Conservation (phyloP, 2,329 filamentous ascomycete species). For the Xylariomycetidae sp. region DNA sequence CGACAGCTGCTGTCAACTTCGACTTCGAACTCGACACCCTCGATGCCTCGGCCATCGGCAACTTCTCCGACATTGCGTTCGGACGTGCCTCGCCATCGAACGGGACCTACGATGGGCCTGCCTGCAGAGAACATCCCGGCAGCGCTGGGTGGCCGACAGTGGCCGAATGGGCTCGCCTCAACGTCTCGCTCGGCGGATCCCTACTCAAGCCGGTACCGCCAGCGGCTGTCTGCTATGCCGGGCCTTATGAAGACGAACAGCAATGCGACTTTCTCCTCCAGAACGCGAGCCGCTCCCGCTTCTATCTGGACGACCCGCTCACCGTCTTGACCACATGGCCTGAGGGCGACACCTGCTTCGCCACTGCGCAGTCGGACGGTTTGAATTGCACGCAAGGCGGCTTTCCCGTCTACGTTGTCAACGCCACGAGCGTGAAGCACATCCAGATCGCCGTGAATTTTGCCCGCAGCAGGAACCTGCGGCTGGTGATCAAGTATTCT, state of each 20-base stretch:
- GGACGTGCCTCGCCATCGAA: conserved; percentile 18
- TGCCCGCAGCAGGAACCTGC: conserved; percentile 31
- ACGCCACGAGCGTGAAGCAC: conserved; percentile 30
- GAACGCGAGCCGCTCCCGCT: conserved; percentile 23
- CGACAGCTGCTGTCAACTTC: conserved; percentile 13
- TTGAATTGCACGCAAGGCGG: conserved; percentile 31
- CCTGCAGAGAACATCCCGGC: conserved; percentile 26
- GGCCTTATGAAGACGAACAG: conserved; percentile 18
- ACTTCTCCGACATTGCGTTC: conserved; percentile 26
- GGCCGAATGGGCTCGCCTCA: conserved; percentile 24
- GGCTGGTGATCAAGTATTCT: conserved; percentile 32
- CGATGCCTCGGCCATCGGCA: conserved; percentile 23
- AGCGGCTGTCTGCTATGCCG: conserved; percentile 27
- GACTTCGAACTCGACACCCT: conserved; percentile 22
- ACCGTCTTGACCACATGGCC: conserved; percentile 28
- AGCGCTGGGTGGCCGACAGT: conserved; percentile 24
- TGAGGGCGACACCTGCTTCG: conserved; percentile 31
- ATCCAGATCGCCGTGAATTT: conserved; percentile 36
- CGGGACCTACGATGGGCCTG: conserved; percentile 15
- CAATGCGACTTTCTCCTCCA: conserved; percentile 24
- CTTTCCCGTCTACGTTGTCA: conserved; percentile 33
- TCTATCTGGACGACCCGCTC: conserved; percentile 27
- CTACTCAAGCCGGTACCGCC: conserved; percentile 28
- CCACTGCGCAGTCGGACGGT: conserved; percentile 12
- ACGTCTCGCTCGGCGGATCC: conserved; percentile 23